Evolutionary conservation across 441 rosid genomes (phyloP).

Genomic region (Theobroma grandiflorum): DNA sequence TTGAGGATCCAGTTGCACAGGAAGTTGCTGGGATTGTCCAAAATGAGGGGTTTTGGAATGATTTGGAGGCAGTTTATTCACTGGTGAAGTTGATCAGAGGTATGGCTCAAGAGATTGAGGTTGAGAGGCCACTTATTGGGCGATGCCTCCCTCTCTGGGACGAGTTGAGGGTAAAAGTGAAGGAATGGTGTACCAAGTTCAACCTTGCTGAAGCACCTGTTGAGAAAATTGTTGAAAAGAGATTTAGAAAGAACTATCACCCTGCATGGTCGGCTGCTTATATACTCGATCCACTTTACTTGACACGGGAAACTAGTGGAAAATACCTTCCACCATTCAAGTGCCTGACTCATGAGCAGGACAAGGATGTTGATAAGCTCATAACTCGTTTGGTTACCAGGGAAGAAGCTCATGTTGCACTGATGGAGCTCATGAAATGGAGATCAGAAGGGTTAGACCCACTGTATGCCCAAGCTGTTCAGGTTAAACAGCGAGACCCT

Average conservation of each 20-base stretch:
- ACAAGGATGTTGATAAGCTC: constrained; percentile 56
- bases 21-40: constrained; percentile 44
- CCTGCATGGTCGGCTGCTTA: constrained; percentile 63
- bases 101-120: constrained; percentile 52
- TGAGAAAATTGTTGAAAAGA: constrained; percentile 48
- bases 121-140: constrained; percentile 54
- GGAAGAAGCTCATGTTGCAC: constrained; percentile 54
- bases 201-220: constrained; percentile 39
- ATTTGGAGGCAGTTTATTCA: constrained; percentile 50
- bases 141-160: constrained; percentile 60
- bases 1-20: constrained; percentile 45
- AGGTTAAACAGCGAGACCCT: constrained; percentile 55
- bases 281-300: constrained; percentile 52
- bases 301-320: constrained; percentile 44
- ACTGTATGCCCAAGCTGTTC: constrained; percentile 59
- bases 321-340: constrained; percentile 57
- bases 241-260: constrained; percentile 55
- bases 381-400: constrained; percentile 49
- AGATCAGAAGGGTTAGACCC: constrained; percentile 59
- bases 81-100: constrained; percentile 49
- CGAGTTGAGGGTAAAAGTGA: constrained; percentile 47
- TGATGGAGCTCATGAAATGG: constrained; percentile 67
- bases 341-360: constrained; percentile 54
- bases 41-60: constrained; percentile 51
- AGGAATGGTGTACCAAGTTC: constrained; percentile 52